Evolutionary conservation across 129 eudicot species (phyloP), one percentile per base, ranked within the genome.

Genomic region (Deinandra increscens): DNA sequence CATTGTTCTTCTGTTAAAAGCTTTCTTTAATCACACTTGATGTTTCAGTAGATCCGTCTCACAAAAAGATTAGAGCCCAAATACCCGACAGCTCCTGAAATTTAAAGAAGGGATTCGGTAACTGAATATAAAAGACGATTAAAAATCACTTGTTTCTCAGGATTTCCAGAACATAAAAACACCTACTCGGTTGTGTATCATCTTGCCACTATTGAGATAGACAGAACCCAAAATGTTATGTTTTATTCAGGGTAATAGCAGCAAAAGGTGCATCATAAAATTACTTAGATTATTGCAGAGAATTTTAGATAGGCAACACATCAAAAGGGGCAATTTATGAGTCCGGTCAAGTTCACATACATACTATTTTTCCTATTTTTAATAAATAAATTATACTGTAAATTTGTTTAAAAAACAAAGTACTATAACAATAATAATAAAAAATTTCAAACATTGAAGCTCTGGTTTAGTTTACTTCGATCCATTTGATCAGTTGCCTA

Each of bases 21-120:
- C 20, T 14, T 75, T 65, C 36, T 15, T 55, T 10, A 90, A 68
- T 90, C 97, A 70, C 97, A 90, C 78, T 90, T 90, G 79, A 90
- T 90, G 75, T 90, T 90, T 75, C 86, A 79, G 88, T 90, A 90
- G 18, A 90, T 90, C 90, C 97, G 89, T 76, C 97, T 83, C 45
- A 90, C 95, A 50, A 90, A 90, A 56, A 90, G 81, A 82, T 84
- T 86, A 23, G 97, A 87, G 11, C 97, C 97, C 85, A 90, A 73
- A 84, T 80, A 83, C 34, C 97, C 97, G 41, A 90, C 97, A 23
- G 97, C 97, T 66, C 97, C 97, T 90, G 87, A 60, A 75, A 48
- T 34, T 64, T 46, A 8, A 53, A 38, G 10, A n/a, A 71, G 13
- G 66, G 3, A 55, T 41, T 41, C 9, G 4, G 26, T 63, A 15